Conservation (phyloP, 208 protist genomes). For the Angomonas ambiguus region DNA sequence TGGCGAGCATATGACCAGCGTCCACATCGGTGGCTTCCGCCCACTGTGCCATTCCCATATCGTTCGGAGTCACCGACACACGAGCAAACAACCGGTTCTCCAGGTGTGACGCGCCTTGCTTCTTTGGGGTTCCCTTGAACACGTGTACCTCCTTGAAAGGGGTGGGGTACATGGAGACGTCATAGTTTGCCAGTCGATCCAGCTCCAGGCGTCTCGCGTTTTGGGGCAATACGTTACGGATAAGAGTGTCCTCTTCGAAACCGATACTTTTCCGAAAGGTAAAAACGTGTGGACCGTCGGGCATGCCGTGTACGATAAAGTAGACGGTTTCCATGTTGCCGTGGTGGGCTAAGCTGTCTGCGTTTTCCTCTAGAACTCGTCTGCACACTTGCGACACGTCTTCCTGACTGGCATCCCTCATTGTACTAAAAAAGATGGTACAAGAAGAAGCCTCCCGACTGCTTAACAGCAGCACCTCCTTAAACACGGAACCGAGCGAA, state of each 20-base stretch:
- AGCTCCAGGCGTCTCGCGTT: slow-evolving; percentile 94
- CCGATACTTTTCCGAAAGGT: slow-evolving; percentile 79
- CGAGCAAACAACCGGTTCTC: slow-evolving; percentile 94
- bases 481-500: slow-evolving; percentile 29
- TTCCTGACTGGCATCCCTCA: slow-evolving; percentile 39
- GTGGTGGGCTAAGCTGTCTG: slow-evolving; percentile 17
- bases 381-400: slow-evolving; percentile 38
- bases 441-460: slow-evolving; percentile 26
- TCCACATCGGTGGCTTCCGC: slow-evolving; percentile 71
- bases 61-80: slow-evolving; percentile 81
- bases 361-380: slow-evolving; percentile 46
- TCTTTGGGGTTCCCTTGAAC: slow-evolving; percentile 81
- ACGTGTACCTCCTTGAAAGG: slow-evolving; percentile 90
- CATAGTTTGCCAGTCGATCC: slow-evolving; percentile 90
- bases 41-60: slow-evolving; percentile 75
- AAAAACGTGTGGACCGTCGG: slow-evolving; percentile 84
- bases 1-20: slow-evolving; percentile 70
- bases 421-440: slow-evolving; percentile 63
- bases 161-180: slow-evolving; percentile 79
- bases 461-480: slow-evolving; percentile 26
- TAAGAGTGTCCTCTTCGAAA: slow-evolving; percentile 89
- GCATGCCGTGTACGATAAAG: slow-evolving; percentile 68
- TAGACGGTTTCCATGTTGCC: slow-evolving; percentile 43
- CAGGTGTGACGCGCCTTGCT: slow-evolving; percentile 34
- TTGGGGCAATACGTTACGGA: slow-evolving; percentile 93